These are phyloP conservation scores for Citrullus colocynthis DNA, from an alignment of 306 rosid species.

Conservation along the genomic window DNA sequence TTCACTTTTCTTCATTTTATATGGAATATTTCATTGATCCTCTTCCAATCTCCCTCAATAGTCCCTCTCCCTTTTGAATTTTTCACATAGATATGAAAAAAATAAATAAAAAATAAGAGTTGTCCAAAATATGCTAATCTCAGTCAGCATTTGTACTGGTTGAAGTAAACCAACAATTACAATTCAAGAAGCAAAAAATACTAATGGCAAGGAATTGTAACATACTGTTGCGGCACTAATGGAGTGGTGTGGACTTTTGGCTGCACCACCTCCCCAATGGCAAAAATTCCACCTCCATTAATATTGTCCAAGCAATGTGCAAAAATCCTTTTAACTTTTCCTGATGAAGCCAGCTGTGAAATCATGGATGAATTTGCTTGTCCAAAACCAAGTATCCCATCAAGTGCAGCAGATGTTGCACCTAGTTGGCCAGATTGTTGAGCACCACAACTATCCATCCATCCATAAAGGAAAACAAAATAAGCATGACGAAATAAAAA, in stretches of 20 bases:
- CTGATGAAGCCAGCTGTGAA: slow-evolving; percentile 75
- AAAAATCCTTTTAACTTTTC: slow-evolving; percentile 65
- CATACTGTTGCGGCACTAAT: slow-evolving; percentile 55
- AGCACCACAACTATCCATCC: slow-evolving; percentile 49
- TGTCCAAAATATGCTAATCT: background rate
- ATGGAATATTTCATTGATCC: background rate
- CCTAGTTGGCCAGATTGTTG: slow-evolving; percentile 54
- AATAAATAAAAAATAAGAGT: no score
- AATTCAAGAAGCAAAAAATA: slow-evolving; percentile 6
- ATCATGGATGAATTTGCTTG: slow-evolving; percentile 78
- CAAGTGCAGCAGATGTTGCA: slow-evolving; percentile 40
- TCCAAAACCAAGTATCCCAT: slow-evolving; percentile 90
- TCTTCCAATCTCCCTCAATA: background rate
- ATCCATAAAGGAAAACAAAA: background rate
- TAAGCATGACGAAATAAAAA: background rate
- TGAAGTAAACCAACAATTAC: background rate
- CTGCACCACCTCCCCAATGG: slow-evolving; percentile 76
- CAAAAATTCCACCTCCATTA: slow-evolving; percentile 81
- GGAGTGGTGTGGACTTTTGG: slow-evolving; percentile 50
- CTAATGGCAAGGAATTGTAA: slow-evolving; percentile 4
- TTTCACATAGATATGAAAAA: background rate
- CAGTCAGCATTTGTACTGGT: background rate
- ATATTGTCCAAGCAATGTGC: slow-evolving; percentile 79
- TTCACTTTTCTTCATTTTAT: background rate
- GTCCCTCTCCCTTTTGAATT: background rate